Percentiles rank a stretch among this genome's conserved stretches.
phyloP scores from a whole-genome alignment of 164 flowering plant genomes.

The Nymphaea thermarum region DNA sequence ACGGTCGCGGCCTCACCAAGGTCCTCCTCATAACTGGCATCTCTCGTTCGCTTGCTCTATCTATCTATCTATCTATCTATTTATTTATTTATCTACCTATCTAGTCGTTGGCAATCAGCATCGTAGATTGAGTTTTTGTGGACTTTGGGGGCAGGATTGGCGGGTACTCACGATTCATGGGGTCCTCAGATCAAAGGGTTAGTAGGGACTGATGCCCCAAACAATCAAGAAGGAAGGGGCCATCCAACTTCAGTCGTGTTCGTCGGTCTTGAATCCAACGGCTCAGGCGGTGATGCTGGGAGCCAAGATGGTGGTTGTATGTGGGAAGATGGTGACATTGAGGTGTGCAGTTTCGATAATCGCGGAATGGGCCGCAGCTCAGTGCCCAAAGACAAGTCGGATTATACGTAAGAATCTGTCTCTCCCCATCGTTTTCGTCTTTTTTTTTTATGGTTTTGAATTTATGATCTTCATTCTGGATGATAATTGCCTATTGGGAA shows the following conservation, averaged over 20 bases:
- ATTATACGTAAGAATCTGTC: conserved; percentile 54
- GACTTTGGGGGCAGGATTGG: conserved; percentile 46
- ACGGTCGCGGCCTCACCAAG: conserved; percentile 74
- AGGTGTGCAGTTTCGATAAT: conserved; percentile 88
- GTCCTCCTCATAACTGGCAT: conserved; percentile 17
- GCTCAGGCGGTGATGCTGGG: conserved; percentile 5
- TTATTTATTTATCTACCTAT: not conserved
- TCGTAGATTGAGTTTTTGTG: not conserved
- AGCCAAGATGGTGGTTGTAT: conserved; percentile 4
- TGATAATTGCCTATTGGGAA: too few relatives aligned
- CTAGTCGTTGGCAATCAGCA: not conserved
- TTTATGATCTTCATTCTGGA: not conserved
- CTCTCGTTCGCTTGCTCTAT: not conserved
- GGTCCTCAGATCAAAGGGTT: conserved; percentile 72
- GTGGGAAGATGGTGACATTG: conserved; percentile 21
- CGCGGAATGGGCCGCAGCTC: conserved; percentile 94
- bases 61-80: too few relatives aligned
- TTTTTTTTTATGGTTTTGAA: not conserved
- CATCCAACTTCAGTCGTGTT: not conserved
- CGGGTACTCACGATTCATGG: conserved; percentile 88
- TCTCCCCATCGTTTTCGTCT: not conserved
- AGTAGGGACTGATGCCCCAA: conserved; percentile 45
- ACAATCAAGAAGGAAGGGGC: conserved; percentile 16
- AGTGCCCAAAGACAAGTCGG: conserved; percentile 53
- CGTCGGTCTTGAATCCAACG: conserved; percentile 10